A percentile compares a stretch with the other conserved stretches of the same genome.
phyloP scores from a whole-genome alignment of 208 protist species.

The Leishmania tropica region DNA sequence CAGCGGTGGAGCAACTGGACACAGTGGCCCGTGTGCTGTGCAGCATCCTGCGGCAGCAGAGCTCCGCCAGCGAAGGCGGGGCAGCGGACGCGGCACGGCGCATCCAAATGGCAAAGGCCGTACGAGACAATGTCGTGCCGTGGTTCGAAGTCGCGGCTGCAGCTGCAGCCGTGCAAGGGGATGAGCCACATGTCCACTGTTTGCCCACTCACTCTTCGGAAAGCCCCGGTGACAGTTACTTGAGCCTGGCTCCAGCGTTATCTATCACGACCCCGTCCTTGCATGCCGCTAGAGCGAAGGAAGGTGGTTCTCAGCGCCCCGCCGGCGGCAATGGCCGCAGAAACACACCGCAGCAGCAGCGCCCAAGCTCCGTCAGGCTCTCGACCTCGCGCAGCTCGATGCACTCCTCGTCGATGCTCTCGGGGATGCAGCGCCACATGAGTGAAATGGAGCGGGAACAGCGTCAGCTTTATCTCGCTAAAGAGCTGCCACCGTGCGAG shows the following conservation, averaged over 20 bases:
- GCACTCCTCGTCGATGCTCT: background rate
- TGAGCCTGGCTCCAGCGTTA: background rate
- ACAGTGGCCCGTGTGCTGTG: constrained; percentile 29
- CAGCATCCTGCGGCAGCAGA: constrained; percentile 3
- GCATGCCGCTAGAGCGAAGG: background rate
- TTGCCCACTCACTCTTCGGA: background rate
- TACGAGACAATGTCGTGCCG: constrained; percentile 20
- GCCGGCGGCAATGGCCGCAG: background rate
- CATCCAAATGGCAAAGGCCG: constrained; percentile 25
- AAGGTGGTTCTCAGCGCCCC: background rate
- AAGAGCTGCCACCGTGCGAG: constrained; percentile 35
- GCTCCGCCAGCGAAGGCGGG: background rate
- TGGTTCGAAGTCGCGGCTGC: constrained; percentile 15
- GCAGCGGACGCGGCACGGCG: background rate
- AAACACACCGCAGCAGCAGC: background rate
- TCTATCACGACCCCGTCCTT: background rate
- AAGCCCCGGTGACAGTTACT: background rate
- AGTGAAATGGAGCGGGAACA: constrained; percentile 8
- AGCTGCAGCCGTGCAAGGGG: background rate
- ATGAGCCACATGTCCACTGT: background rate
- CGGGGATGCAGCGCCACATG: background rate
- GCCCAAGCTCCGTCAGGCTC: background rate
- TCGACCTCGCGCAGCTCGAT: background rate
- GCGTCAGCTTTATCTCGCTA: constrained; percentile 22
- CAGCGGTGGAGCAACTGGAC: constrained; percentile 28